Conservation (phyloP, 192 early-diverging fungal genomes). For the Fimicolochytrium jonesii region DNA sequence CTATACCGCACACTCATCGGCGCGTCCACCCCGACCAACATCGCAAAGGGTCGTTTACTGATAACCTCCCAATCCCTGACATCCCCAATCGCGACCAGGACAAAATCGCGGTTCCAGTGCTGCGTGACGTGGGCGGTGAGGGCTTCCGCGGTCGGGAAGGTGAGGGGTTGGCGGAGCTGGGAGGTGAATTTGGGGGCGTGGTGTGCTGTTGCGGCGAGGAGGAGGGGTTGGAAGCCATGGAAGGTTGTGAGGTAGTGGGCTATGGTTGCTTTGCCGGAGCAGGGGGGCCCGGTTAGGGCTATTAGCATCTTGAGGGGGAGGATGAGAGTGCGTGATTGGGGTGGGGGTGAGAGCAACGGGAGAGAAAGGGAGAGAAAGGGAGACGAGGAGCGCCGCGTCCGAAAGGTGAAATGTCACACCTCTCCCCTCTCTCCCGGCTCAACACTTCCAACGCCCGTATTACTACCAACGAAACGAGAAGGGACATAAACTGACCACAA, state of each 20-base stretch:
- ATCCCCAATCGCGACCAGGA: constrained; percentile 60
- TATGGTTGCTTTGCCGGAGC: constrained; percentile 64
- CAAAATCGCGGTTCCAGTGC: constrained; percentile 71
- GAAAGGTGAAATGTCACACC: too few species aligned
- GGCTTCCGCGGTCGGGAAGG: constrained; percentile 55
- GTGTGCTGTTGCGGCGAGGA: constrained; percentile 12
- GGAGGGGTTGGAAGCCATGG: constrained; percentile 48
- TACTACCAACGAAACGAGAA: too few species aligned
- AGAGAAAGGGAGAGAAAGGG: too few species aligned
- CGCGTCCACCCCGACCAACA: constrained; percentile 83
- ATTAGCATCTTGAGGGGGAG: too few species aligned
- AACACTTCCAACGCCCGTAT: too few species aligned
- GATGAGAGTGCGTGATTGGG: too few species aligned
- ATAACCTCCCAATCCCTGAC: constrained; percentile 56
- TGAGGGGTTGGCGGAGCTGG: neutral
- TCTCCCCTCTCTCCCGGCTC: too few species aligned
- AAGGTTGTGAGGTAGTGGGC: constrained; percentile 51
- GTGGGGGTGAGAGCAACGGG: too few species aligned
- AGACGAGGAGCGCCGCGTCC: too few species aligned
- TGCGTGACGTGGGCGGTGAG: constrained; percentile 66
- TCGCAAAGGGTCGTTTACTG: constrained; percentile 68
- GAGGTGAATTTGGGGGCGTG: neutral
- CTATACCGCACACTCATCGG: constrained; percentile 65
- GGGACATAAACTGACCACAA: too few species aligned
- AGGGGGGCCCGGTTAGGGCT: constrained; percentile 59